Conservation (phyloP, 2,329 filamentous ascomycete species). For the Fusarium austroafricanum region DNA sequence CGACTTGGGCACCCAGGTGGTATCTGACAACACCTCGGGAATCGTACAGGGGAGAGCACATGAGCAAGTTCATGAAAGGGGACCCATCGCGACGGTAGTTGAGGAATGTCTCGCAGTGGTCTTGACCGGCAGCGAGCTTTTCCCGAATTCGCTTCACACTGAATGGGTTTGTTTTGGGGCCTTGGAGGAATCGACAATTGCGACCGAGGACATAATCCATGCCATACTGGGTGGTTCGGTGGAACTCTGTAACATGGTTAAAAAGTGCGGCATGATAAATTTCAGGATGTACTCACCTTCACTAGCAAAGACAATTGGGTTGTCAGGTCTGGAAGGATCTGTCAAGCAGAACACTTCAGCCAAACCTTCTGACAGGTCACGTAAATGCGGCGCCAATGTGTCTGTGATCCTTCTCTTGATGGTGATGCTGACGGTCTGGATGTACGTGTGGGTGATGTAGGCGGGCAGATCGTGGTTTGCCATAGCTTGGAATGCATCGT, state of each 20-base stretch:
- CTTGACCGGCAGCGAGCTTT: constrained; percentile 70
- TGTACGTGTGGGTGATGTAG: constrained; percentile 76
- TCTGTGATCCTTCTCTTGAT: constrained; percentile 76
- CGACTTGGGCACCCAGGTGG: constrained; percentile 77
- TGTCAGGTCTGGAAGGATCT: constrained; percentile 77
- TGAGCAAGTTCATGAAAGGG: constrained; percentile 81
- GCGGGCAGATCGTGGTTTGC: constrained; percentile 77
- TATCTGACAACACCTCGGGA: constrained; percentile 74
- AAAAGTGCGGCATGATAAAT: neutral
- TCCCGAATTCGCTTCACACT: constrained; percentile 72
- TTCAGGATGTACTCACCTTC: constrained; percentile 64
- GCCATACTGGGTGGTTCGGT: constrained; percentile 79
- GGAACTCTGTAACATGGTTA: constrained; percentile 67
- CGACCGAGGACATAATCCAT: constrained; percentile 78
- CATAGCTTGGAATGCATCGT: constrained; percentile 72
- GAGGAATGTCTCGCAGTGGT: constrained; percentile 78
- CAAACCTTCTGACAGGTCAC: constrained; percentile 77
- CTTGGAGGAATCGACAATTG: constrained; percentile 83
- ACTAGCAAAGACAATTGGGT: constrained; percentile 81
- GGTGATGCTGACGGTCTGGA: constrained; percentile 75
- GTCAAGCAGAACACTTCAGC: constrained; percentile 83
- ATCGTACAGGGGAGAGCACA: constrained; percentile 78
- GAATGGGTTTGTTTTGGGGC: constrained; percentile 74
- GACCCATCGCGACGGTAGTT: constrained; percentile 84
- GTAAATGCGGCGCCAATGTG: constrained; percentile 71